phyloP scores from a whole-genome alignment of 2,329 filamentous ascomycete genomes.

The Cercospora zeina region DNA sequence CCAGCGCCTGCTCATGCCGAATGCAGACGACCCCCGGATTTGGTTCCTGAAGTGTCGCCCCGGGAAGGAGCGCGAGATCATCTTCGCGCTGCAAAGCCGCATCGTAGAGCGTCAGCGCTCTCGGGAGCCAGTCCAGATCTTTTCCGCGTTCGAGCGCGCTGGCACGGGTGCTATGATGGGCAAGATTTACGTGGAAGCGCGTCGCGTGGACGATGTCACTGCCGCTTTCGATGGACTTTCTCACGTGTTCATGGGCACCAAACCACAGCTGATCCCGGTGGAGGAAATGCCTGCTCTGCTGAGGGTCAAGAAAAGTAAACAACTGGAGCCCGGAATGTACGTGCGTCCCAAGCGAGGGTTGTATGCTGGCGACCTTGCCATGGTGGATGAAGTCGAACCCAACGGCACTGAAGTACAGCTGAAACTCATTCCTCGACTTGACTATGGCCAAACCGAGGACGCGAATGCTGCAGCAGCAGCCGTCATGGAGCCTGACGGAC shows the following conservation, averaged over 20 bases:
- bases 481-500: conserved; percentile 36
- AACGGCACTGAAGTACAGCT: conserved; percentile 89
- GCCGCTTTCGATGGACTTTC: conserved; percentile 79
- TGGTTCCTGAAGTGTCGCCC: conserved; percentile 93
- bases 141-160: conserved; percentile 87
- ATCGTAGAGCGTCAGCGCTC: conserved; percentile 77
- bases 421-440: conserved; percentile 82
- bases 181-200: conserved; percentile 92
- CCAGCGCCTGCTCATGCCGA: conserved; percentile 82
- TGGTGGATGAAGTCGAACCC: conserved; percentile 87
- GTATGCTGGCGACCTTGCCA: conserved; percentile 85
- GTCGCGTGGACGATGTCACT: conserved; percentile 81
- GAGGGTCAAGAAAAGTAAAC: conserved; percentile 80
- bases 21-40: conserved; percentile 92
- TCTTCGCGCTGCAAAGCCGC: conserved; percentile 84
- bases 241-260: conserved; percentile 85
- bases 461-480: conserved; percentile 46
- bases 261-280: conserved; percentile 85
- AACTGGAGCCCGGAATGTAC: conserved; percentile 83
- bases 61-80: conserved; percentile 89
- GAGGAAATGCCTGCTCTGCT: conserved; percentile 98
- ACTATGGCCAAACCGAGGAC: conserved; percentile 89
- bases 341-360: conserved; percentile 74
- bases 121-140: conserved; percentile 79
- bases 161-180: conserved; percentile 74